Evolutionary conservation across 164 flowering plant genomes (phyloP).

Genomic region (Paratinospora sagittata): DNA sequence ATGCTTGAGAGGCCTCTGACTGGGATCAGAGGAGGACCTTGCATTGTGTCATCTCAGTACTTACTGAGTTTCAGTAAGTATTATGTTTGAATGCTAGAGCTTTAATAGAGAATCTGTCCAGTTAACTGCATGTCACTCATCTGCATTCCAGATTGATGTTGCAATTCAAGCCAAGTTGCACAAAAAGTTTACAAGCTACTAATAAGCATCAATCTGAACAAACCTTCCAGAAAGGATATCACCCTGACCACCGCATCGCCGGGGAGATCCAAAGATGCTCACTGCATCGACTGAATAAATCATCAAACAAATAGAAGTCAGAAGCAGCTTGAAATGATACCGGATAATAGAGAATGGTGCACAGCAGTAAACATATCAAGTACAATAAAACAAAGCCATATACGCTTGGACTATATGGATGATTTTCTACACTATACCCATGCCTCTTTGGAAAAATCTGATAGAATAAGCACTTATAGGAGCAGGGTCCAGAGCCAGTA

Average conservation of each 20-base stretch:
- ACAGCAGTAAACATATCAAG: neutral
- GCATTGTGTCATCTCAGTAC: neutral
- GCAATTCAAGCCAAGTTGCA: neutral
- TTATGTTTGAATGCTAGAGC: too few species aligned
- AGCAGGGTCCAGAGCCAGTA: too few species aligned
- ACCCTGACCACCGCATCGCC: slow-evolving; percentile 99
- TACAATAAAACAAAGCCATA: neutral
- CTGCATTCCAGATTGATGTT: too few species aligned
- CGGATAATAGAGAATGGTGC: neutral
- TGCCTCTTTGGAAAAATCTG: too few species aligned
- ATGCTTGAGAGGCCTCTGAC: neutral
- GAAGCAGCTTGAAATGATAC: neutral
- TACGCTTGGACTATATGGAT: too few species aligned
- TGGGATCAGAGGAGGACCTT: neutral
- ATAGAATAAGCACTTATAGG: too few species aligned
- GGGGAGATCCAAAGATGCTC: slow-evolving; percentile 85
- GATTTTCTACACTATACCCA: too few species aligned
- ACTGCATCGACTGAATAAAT: slow-evolving; percentile 60
- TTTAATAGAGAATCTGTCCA: too few species aligned
- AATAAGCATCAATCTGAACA: slow-evolving; percentile 8
- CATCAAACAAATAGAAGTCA: slow-evolving; percentile 1
- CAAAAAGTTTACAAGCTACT: slow-evolving; percentile 3
- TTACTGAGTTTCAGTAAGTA: too few species aligned
- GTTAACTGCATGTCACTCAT: too few species aligned
- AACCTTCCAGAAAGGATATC: slow-evolving; percentile 98